phyloP scores from a whole-genome alignment of 768 basidiomycete species.

The Austroboletus festivus region DNA sequence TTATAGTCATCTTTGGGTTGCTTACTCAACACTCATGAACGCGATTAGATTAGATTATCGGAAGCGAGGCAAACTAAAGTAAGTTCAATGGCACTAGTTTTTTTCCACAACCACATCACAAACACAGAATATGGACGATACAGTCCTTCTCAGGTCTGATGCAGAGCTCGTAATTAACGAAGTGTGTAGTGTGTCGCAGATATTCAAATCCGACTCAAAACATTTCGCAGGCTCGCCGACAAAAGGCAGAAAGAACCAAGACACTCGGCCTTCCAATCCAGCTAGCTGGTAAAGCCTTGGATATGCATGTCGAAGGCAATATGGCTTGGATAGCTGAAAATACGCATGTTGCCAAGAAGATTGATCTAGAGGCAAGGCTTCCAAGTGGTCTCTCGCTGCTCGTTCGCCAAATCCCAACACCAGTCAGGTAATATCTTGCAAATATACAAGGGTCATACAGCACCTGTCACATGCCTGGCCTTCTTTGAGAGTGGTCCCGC shows the following conservation, averaged over 20 bases:
- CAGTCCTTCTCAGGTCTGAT: constrained; percentile 29
- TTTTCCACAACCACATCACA: too few species aligned
- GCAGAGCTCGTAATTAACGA: constrained; percentile 33
- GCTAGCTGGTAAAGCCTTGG: constrained; percentile 71
- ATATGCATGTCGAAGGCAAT: constrained; percentile 59
- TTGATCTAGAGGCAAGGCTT: constrained; percentile 68
- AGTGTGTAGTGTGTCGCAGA: constrained; percentile 7
- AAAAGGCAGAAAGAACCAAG: constrained; percentile 70
- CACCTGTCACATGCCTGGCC: constrained; percentile 82
- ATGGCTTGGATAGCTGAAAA: constrained; percentile 89
- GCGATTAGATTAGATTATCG: background rate
- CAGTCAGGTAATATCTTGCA: constrained; percentile 81
- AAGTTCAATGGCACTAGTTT: too few species aligned
- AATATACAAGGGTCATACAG: constrained; percentile 79
- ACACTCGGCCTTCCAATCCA: constrained; percentile 76
- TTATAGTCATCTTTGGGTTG: too few species aligned
- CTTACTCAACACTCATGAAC: too few species aligned
- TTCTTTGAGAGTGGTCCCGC: constrained; percentile 53
- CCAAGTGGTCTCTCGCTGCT: constrained; percentile 4
- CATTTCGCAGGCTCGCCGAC: constrained; percentile 54
- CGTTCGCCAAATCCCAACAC: constrained; percentile 11
- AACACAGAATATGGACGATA: constrained; percentile 21
- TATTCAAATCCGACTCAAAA: background rate
- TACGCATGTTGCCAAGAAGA: constrained; percentile 65
- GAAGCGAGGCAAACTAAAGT: too few species aligned